Conservation (phyloP, 2,329 filamentous ascomycete genomes). For the Claviceps sp. region DNA sequence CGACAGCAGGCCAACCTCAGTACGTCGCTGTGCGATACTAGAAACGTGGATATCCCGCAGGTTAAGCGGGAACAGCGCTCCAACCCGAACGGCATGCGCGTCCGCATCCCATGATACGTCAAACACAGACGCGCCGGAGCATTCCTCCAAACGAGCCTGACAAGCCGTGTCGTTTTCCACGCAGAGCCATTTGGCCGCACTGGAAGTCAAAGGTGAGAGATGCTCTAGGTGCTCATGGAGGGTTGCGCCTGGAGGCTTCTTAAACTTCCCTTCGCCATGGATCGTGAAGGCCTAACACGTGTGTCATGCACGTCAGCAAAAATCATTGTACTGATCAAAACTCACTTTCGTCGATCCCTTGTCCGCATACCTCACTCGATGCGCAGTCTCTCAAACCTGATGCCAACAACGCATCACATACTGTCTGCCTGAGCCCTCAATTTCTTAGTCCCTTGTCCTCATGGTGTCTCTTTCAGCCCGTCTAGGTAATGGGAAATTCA, state of each 20-base stretch:
- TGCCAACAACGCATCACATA: slow-evolving; percentile 47
- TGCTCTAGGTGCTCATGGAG: slow-evolving; percentile 54
- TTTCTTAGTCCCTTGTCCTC: background rate
- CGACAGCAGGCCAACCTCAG: slow-evolving; percentile 72
- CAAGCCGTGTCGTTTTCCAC: slow-evolving; percentile 32
- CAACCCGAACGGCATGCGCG: slow-evolving; percentile 51
- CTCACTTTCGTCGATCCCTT: background rate
- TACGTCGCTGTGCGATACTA: slow-evolving; percentile 34
- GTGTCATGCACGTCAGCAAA: background rate
- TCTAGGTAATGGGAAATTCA: background rate
- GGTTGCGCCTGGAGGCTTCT: slow-evolving; percentile 4
- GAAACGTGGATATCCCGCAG: slow-evolving; percentile 27
- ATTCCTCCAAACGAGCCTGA: slow-evolving; percentile 26
- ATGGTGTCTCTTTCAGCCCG: background rate
- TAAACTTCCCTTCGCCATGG: slow-evolving; percentile 20
- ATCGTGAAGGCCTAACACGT: slow-evolving; percentile 45
- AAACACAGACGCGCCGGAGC: slow-evolving; percentile 45
- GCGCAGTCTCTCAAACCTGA: slow-evolving; percentile 47
- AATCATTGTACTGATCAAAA: background rate
- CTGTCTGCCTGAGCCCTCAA: slow-evolving; percentile 8
- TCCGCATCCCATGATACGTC: slow-evolving; percentile 67
- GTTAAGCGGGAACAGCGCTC: slow-evolving; percentile 46
- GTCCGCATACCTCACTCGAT: slow-evolving; percentile 14
- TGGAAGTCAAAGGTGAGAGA: slow-evolving; percentile 39
- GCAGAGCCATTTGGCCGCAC: slow-evolving; percentile 41